phyloP scores from a whole-genome alignment of 2,329 filamentous ascomycete species.

The Domatiomyces globalis region DNA sequence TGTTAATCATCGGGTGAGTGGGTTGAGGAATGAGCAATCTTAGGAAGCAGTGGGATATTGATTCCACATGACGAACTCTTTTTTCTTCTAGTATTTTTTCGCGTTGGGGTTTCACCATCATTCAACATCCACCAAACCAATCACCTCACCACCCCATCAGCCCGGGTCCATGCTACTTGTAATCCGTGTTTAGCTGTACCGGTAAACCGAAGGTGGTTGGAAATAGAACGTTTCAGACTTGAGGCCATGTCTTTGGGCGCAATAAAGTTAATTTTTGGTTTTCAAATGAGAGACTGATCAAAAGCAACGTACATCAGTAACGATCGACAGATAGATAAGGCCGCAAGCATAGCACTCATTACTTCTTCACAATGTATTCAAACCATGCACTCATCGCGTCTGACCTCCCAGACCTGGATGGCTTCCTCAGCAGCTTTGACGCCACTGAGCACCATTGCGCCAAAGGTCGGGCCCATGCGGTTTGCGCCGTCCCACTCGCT shows the following conservation, averaged over 20 bases:
- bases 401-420: conserved; percentile 59
- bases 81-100: no score
- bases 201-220: no score
- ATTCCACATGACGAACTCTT: no score
- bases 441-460: conserved; percentile 74
- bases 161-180: no score
- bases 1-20: neutral
- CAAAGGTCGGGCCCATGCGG: conserved; percentile 80
- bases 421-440: conserved; percentile 87
- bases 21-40: neutral
- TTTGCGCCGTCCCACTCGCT: conserved; percentile 83
- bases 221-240: neutral
- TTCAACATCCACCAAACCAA: no score
- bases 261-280: neutral
- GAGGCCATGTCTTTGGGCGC: neutral
- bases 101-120: no score
- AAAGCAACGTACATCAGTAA: neutral
- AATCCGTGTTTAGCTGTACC: no score
- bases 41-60: neutral
- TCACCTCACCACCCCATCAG: no score
- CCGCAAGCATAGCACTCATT: neutral
- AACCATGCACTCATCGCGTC: conserved; percentile 62
- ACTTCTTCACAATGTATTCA: conserved; percentile 20
- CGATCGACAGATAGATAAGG: neutral
- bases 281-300: neutral